phyloP scores from a whole-genome alignment of 2,329 filamentous ascomycete genomes.

The Neonectria punicea region DNA sequence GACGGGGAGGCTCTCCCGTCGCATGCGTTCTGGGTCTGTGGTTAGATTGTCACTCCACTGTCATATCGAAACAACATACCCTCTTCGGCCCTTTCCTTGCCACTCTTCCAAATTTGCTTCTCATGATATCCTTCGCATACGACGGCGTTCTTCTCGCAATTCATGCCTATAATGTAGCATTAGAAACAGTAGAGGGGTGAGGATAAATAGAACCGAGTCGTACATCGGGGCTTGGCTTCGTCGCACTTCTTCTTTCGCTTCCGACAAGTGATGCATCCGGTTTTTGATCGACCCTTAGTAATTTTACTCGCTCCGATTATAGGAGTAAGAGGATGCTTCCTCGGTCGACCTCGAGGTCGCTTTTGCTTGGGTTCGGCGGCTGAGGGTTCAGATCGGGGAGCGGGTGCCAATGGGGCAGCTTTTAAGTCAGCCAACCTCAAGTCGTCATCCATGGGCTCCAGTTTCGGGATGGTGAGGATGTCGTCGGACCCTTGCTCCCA shows the following conservation, averaged over 20 bases:
- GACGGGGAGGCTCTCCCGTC: conserved; percentile 59
- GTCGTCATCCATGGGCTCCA: conserved; percentile 67
- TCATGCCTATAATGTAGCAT: conserved; percentile 68
- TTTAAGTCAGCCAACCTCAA: conserved; percentile 64
- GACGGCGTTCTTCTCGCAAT: conserved; percentile 93
- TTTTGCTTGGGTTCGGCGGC: conserved; percentile 58
- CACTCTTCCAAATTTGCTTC: conserved; percentile 88
- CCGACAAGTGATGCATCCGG: conserved; percentile 74
- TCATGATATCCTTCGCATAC: conserved; percentile 91
- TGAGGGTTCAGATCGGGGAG: conserved; percentile 31
- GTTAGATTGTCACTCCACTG: conserved; percentile 21
- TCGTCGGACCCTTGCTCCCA: conserved; percentile 62
- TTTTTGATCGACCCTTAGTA: conserved; percentile 80
- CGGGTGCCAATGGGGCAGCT: conserved; percentile 48
- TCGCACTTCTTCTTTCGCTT: conserved; percentile 80
- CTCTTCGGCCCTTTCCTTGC: conserved; percentile 79
- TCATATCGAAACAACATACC: conserved; percentile 53
- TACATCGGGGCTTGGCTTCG: conserved; percentile 74
- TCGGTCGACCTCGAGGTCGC: conserved; percentile 80
- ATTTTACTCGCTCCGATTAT: conserved; percentile 71
- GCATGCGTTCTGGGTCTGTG: conserved; percentile 57
- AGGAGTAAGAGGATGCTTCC: conserved; percentile 79
- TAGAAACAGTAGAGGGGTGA: conserved; percentile 17
- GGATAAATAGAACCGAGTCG: conserved; percentile 9
- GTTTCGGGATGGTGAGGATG: conserved; percentile 61